These are phyloP conservation scores for Nitzschia putrida DNA, from an alignment of 108 stramenopile genomes.

Conservation along the genomic window DNA sequence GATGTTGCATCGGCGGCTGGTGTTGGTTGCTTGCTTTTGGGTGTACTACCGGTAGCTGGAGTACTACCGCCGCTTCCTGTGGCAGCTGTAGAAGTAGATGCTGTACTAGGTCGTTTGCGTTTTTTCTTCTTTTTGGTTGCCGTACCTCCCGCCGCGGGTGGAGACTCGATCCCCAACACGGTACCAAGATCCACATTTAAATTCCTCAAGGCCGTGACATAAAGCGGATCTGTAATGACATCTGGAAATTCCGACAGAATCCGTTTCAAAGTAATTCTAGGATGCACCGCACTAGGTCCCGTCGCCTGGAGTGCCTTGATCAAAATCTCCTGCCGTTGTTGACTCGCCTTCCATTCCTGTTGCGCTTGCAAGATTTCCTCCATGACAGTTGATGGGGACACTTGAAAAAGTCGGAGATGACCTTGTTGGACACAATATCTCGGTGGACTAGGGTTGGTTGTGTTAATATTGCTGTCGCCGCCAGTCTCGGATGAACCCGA, in stretches of 20 bases:
- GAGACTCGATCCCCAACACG: constrained; percentile 15
- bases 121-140: constrained; percentile 18
- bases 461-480: constrained; percentile 2
- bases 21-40: neutral
- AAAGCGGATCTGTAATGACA: constrained; percentile 43
- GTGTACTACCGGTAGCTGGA: neutral
- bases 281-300: neutral
- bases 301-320: constrained; percentile 18
- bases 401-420: constrained; percentile 20
- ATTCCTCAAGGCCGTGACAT: constrained; percentile 44
- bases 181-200: constrained; percentile 41
- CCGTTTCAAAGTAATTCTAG: constrained; percentile 14
- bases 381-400: constrained; percentile 27
- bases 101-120: constrained; percentile 16
- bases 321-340: constrained; percentile 34
- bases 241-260: constrained; percentile 41
- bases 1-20: neutral
- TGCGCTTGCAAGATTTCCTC: constrained; percentile 27
- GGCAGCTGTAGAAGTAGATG: neutral
- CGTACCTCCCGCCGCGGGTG: neutral
- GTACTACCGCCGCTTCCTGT: neutral
- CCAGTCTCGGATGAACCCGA: neutral
- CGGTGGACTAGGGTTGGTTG: neutral
- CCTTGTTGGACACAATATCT: constrained; percentile 26
- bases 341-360: constrained; percentile 26